A percentile compares a stretch with the other conserved stretches of the same genome.
Evolutionary conservation across 176 grass and related monocot genomes (phyloP).

Genomic region (Oryza coarctata): DNA sequence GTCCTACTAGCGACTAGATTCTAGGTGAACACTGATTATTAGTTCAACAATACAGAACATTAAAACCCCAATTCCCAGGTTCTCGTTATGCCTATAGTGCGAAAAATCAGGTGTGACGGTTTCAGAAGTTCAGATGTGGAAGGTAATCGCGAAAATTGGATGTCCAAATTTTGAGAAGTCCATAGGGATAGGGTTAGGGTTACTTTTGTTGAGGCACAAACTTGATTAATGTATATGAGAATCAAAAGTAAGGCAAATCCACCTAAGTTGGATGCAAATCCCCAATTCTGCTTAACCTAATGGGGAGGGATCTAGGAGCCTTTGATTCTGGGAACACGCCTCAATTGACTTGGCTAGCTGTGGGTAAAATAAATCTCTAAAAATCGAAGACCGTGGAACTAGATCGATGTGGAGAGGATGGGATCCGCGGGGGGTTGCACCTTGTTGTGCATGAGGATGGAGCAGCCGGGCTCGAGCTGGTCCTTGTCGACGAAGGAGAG

Average conservation of each 20-base stretch:
- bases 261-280: not conserved
- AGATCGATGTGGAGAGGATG: not conserved
- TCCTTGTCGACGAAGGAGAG: constrained; percentile 90
- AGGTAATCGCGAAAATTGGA: not conserved
- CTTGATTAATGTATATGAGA: not conserved
- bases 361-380: not conserved
- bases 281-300: not conserved
- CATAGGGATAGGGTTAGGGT: not conserved
- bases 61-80: not conserved
- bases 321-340: not conserved
- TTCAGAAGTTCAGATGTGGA: not conserved
- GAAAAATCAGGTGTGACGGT: not conserved
- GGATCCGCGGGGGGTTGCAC: constrained; percentile 13
- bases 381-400: not conserved
- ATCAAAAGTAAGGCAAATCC: not conserved
- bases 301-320: not conserved
- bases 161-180: not conserved
- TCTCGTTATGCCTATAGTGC: not conserved
- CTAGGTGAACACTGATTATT: no score
- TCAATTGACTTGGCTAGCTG: not conserved
- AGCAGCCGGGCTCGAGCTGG: constrained; percentile 84
- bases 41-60: not conserved
- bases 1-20: no score
- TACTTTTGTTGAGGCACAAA: not conserved
- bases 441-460: constrained; percentile 96